These are phyloP conservation scores for Inonotus hispidus DNA, from an alignment of 1,284 basidiomycete genomes.

Conservation along the genomic window DNA sequence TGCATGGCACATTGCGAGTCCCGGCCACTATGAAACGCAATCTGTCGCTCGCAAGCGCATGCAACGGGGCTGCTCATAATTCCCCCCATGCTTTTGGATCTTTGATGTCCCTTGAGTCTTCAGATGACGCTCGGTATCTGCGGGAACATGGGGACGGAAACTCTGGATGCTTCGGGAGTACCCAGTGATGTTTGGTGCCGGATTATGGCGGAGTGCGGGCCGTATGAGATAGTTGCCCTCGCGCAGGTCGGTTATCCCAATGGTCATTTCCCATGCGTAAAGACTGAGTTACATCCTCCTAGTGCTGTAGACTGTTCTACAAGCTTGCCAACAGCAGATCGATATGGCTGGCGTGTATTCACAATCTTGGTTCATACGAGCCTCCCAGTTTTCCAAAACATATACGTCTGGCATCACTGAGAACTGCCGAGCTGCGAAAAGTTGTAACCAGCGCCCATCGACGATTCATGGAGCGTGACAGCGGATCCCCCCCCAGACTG, in stretches of 20 bases:
- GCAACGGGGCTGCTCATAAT: not conserved
- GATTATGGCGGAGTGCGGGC: conserved; percentile 3
- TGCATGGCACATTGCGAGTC: not conserved
- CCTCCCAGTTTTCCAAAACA: not conserved
- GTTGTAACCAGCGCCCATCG: not conserved
- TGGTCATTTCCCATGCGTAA: not conserved
- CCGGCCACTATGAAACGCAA: not conserved
- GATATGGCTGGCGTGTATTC: not conserved
- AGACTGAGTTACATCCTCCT: not conserved
- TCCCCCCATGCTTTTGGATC: not conserved
- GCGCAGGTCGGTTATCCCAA: not conserved
- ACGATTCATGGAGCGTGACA: not conserved
- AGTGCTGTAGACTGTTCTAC: not conserved
- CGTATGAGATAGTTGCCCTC: not conserved
- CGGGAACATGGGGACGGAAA: not conserved
- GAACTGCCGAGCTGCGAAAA: not conserved
- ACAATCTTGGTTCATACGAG: not conserved
- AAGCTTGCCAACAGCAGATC: not conserved
- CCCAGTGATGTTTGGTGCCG: conserved; percentile 1
- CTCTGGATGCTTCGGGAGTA: not conserved
- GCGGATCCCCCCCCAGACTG: not conserved
- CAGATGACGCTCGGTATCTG: not conserved
- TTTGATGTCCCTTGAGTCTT: not conserved
- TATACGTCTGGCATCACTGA: not conserved
- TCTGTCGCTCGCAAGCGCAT: not conserved